phyloP scores from a whole-genome alignment of 2,329 filamentous ascomycete species.

The Ophiostoma tasmaniense region DNA sequence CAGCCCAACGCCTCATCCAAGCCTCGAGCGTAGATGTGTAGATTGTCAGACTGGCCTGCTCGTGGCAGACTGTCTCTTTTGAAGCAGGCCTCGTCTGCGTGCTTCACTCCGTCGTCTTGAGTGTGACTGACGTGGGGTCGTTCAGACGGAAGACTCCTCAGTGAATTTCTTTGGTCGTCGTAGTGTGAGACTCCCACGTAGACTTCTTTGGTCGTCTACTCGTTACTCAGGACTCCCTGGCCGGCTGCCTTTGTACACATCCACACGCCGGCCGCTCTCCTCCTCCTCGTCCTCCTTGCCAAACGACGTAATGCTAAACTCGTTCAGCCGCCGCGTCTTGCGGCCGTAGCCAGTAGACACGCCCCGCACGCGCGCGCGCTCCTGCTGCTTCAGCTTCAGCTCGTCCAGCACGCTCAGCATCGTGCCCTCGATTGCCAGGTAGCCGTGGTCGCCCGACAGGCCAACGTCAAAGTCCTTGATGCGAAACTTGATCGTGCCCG shows the following conservation, averaged over 20 bases:
- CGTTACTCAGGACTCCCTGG: conserved; percentile 24
- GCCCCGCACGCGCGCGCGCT: conserved; percentile 36
- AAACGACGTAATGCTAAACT: conserved; percentile 51
- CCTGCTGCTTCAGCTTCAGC: conserved; percentile 46
- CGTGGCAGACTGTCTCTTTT: too few relatives aligned
- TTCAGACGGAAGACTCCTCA: too few relatives aligned
- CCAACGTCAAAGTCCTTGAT: conserved; percentile 81
- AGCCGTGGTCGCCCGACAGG: conserved; percentile 65
- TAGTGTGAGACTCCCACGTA: too few relatives aligned
- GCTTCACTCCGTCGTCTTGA: too few relatives aligned
- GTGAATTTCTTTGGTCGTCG: too few relatives aligned
- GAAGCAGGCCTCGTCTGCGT: too few relatives aligned
- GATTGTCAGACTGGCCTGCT: too few relatives aligned
- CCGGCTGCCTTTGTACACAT: conserved; percentile 29
- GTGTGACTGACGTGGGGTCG: too few relatives aligned
- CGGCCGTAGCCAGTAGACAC: conserved; percentile 27
- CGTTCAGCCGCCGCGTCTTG: conserved; percentile 33
- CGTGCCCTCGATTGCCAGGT: conserved; percentile 81
- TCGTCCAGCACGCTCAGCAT: conserved; percentile 66
- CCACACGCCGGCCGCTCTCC: conserved; percentile 28
- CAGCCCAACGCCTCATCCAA: neutral
- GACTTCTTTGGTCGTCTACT: too few relatives aligned
- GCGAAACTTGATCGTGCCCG: conserved; percentile 63
- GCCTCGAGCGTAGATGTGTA: neutral
- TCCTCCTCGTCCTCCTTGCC: conserved; percentile 39